Evolutionary conservation across 2,329 filamentous ascomycete genomes (phyloP).

Genomic region (Chrysoporthe puriensis): DNA sequence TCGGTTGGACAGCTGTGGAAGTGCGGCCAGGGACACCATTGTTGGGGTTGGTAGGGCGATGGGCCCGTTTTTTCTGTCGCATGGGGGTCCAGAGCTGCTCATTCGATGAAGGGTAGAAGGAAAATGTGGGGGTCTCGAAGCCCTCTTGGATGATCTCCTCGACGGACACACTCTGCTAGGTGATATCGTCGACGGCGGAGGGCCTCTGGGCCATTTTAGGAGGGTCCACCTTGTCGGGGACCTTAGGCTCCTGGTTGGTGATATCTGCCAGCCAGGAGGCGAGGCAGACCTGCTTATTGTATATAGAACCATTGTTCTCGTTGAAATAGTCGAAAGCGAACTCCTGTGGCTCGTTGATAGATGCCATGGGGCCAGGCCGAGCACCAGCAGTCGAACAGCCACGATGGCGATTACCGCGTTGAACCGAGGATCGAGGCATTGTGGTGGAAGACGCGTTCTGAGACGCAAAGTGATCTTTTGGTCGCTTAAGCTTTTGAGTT

Average conservation of each 20-base stretch:
- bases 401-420: neutral
- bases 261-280: neutral
- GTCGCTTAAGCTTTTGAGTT: neutral
- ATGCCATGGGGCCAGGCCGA: neutral
- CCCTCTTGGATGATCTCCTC: neutral
- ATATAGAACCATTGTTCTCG: neutral
- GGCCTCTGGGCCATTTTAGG: neutral
- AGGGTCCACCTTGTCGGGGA: neutral
- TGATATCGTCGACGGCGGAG: constrained; percentile 7
- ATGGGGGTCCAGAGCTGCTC: neutral
- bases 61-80: neutral
- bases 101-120: neutral
- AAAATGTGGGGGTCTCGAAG: neutral
- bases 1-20: no score
- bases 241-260: neutral
- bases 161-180: constrained; percentile 16
- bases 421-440: neutral
- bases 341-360: neutral
- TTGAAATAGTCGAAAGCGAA: neutral
- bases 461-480: neutral
- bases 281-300: neutral
- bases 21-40: neutral
- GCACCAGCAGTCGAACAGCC: neutral
- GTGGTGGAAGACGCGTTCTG: neutral
- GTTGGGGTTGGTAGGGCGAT: neutral